Evolutionary conservation across 192 early-diverging fungal species (phyloP), one percentile per base, ranked within the genome.

Genomic region (Backusella sp.): DNA sequence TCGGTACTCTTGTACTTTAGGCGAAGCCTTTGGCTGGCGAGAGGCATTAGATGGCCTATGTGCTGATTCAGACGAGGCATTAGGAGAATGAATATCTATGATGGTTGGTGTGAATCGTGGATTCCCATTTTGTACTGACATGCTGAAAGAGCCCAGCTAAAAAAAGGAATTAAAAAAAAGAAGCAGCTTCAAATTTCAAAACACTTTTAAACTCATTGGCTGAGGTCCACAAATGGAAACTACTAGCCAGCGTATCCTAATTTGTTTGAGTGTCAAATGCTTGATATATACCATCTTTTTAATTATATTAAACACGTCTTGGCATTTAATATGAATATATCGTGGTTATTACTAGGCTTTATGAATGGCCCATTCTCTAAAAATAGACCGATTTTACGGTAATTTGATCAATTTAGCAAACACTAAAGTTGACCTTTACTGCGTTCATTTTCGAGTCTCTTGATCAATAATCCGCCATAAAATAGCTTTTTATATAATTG

Each of bases 1-100:
- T 36, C 73, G 72, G 46, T 66, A 74, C 14, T 75, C 76, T 15
- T 81, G 69, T 35, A 77, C 59, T 65, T 81, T 75, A 19, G 76
- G 80, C 2, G 68, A 71, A 28, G 41, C 28, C 70, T 19, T 53
- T 35, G 42, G 11, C 14, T 76, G 69, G 21, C 75, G 75, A 46
- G 70, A 71, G 14, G 42, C 30, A 71, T 71, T 71, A 28, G 70
- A 71, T 23, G 68, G 36, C 49, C 70, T 28, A 28, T 39, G 26
- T 6, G 26, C 26, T 19, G 21, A 71, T 26, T 49, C 70, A 14
- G 21, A 49, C 30, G 26, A n/a, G 7, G 41, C 28, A 17, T 14
- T 71, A 19, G 70, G 70, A 14, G 70, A 71, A 26, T 71, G 70
- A 42, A 71, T 71, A 71, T 71, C 42, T 28, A 71, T 71, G 15